Evolutionary conservation across 164 flowering plant species (phyloP).

Genomic region (Litsea cubeba): DNA sequence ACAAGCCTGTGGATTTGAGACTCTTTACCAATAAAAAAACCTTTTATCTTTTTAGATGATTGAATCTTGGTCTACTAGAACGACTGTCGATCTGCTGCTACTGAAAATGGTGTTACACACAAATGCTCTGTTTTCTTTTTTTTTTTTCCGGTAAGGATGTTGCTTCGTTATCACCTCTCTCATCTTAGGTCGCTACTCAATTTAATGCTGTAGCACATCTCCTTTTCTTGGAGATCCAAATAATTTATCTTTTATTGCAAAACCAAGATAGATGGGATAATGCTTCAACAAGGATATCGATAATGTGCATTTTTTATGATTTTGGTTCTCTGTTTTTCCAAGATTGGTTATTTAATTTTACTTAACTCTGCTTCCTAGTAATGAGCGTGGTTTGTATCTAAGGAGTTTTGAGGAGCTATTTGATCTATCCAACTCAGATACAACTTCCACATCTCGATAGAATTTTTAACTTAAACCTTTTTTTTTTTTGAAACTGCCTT

Average conservation of each 20-base stretch:
- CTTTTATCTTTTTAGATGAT: neutral
- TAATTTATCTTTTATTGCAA: neutral
- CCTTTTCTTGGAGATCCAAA: neutral
- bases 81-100: neutral
- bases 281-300: neutral
- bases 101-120: neutral
- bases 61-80: neutral
- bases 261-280: neutral
- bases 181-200: neutral
- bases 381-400: conserved; percentile 89
- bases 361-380: conserved; percentile 29
- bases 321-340: neutral
- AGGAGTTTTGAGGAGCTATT: conserved; percentile 95
- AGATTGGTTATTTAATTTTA: too few species aligned
- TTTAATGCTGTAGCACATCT: neutral
- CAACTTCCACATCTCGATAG: conserved; percentile 31
- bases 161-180: neutral
- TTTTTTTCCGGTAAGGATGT: neutral
- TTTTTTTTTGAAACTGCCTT: neutral
- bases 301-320: neutral
- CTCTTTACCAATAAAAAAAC: too few species aligned
- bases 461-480: too few species aligned
- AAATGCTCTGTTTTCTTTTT: neutral
- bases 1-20: too few species aligned
- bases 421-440: conserved; percentile 88